phyloP scores from a whole-genome alignment of 768 basidiomycete species.

The Sporobolomyces roseus region DNA sequence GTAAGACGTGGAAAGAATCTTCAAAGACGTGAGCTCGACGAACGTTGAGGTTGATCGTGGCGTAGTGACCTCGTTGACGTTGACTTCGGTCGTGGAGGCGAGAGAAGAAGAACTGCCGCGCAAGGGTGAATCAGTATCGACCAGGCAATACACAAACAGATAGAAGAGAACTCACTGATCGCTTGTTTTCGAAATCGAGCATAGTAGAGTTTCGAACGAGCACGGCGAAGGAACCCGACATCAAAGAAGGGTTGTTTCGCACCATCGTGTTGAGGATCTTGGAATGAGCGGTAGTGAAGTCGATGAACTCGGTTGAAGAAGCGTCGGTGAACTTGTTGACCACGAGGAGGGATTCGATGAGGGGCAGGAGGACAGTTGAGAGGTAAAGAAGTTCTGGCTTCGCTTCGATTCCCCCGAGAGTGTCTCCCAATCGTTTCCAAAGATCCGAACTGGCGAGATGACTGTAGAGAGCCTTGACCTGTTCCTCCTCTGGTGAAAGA shows the following conservation, averaged over 20 bases:
- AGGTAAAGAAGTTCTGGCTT: conserved; percentile 77
- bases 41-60: conserved; percentile 80
- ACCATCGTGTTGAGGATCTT: conserved; percentile 89
- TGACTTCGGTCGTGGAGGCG: conserved; percentile 81
- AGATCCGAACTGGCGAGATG: conserved; percentile 83
- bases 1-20: conserved; percentile 90
- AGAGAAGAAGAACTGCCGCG: conserved; percentile 62
- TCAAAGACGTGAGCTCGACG: conserved; percentile 87
- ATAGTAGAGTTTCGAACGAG: conserved; percentile 93
- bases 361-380: conserved; percentile 83
- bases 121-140: background rate
- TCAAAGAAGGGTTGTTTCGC: conserved; percentile 92
- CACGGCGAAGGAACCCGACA: conserved; percentile 96
- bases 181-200: conserved; percentile 98
- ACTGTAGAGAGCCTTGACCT: conserved; percentile 78
- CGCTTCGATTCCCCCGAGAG: conserved; percentile 75
- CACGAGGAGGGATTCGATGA: conserved; percentile 73
- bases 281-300: conserved; percentile 38
- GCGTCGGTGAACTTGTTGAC: conserved; percentile 42
- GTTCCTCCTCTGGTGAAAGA: conserved; percentile 36
- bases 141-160: background rate
- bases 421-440: conserved; percentile 86
- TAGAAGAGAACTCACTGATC: conserved; percentile 55
- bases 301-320: conserved; percentile 37
- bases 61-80: conserved; percentile 62